Conservation (phyloP, 2,329 filamentous ascomycete species). For the Keithomyces neogunnii region DNA sequence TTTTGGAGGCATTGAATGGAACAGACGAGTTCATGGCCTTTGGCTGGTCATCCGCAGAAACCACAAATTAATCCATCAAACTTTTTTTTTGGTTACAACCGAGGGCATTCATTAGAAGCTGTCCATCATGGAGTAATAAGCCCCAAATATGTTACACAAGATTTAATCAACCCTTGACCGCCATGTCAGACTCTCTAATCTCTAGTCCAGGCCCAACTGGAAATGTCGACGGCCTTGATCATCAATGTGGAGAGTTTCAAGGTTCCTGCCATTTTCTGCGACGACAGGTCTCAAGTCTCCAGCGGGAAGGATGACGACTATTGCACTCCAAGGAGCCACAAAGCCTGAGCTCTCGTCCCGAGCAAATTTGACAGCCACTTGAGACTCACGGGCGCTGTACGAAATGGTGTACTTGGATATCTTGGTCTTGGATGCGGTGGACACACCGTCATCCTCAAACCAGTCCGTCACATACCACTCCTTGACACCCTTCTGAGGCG, state of each 20-base stretch:
- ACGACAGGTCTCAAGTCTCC: slow-evolving; percentile 19
- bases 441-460: slow-evolving; percentile 32
- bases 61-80: background rate
- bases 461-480: slow-evolving; percentile 22
- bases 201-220: background rate
- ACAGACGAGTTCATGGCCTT: slow-evolving; percentile 14
- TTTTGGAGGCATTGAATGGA: slow-evolving; percentile 14
- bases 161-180: background rate
- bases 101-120: too few species aligned
- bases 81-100: background rate
- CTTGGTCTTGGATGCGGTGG: slow-evolving; percentile 19
- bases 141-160: too few species aligned
- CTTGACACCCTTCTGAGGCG: slow-evolving; percentile 11
- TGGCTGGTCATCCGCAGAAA: slow-evolving; percentile 6
- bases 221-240: slow-evolving; percentile 9
- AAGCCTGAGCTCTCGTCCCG: slow-evolving; percentile 24
- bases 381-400: slow-evolving; percentile 13
- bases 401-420: slow-evolving; percentile 23
- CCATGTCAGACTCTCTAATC: background rate
- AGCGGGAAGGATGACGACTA: slow-evolving; percentile 22
- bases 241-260: slow-evolving; percentile 12
- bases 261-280: slow-evolving; percentile 4
- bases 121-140: too few species aligned
- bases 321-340: slow-evolving; percentile 22
- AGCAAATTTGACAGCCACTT: slow-evolving; percentile 18